Conservation (phyloP, 768 basidiomycete genomes). For the Lentinula boryana region DNA sequence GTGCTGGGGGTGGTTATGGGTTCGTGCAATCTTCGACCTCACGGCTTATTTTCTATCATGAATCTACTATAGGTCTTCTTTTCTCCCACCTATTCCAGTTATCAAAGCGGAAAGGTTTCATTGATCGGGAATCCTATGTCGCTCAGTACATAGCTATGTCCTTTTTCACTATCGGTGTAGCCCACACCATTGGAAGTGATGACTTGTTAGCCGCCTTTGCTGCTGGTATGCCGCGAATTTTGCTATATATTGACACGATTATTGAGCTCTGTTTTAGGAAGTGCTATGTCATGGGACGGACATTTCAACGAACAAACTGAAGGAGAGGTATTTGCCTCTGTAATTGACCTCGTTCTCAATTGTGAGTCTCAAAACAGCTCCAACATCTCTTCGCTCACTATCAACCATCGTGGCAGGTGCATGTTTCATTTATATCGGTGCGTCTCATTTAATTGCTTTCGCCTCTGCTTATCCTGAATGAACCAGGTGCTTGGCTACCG, state of each 20-base stretch:
- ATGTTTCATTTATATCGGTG: conserved; percentile 73
- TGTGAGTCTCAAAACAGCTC: conserved; percentile 23
- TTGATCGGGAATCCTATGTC: conserved; percentile 82
- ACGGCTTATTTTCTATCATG: conserved; percentile 1
- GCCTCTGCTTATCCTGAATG: background rate
- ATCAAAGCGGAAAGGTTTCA: conserved; percentile 53
- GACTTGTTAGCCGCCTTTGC: conserved; percentile 89
- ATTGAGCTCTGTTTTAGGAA: conserved; percentile 41
- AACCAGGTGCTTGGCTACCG: conserved; percentile 70
- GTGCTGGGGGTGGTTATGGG: conserved; percentile 57
- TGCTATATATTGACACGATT: background rate
- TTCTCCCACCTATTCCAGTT: conserved; percentile 74
- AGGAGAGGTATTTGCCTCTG: conserved; percentile 82
- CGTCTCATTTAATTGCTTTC: background rate
- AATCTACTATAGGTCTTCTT: conserved; percentile 37
- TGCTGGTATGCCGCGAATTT: conserved; percentile 41
- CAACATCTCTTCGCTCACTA: background rate
- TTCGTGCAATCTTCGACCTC: conserved; percentile 7
- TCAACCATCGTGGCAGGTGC: conserved; percentile 17
- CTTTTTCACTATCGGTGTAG: conserved; percentile 72
- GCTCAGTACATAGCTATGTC: conserved; percentile 77
- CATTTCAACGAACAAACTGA: conserved; percentile 77
- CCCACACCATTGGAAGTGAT: conserved; percentile 76
- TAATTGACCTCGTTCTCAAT: conserved; percentile 84
- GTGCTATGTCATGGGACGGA: conserved; percentile 89